phyloP scores from a whole-genome alignment of 2,329 filamentous ascomycete genomes.

The Sarocladiaceae sp. region DNA sequence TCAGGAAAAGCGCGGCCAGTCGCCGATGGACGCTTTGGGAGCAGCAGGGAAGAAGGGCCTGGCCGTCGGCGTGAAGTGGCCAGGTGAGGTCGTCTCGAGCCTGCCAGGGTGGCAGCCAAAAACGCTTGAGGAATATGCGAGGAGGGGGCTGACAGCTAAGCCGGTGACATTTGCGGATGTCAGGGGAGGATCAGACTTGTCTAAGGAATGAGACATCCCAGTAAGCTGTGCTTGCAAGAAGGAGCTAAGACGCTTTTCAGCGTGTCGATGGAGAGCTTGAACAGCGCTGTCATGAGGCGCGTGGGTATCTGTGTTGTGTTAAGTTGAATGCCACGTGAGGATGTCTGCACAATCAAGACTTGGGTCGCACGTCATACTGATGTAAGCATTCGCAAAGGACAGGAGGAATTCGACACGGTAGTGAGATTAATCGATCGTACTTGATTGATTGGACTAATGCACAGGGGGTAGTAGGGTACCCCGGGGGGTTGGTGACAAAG shows the following conservation, averaged over 20 bases:
- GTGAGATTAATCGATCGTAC: slow-evolving; percentile 13
- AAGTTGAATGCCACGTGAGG: no score
- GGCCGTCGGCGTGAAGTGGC: neutral
- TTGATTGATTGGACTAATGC: slow-evolving; percentile 51
- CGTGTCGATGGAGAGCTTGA: no score
- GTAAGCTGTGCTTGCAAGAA: no score
- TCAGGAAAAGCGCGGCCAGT: neutral
- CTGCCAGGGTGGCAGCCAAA: slow-evolving; percentile 1
- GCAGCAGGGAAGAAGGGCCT: neutral
- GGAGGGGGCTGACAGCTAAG: neutral
- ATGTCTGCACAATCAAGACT: no score
- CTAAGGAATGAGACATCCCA: neutral
- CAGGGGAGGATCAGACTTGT: neutral
- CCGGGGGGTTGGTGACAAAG: slow-evolving; percentile 40
- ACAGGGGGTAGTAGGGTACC: slow-evolving; percentile 42
- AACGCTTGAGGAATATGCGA: slow-evolving; percentile 2
- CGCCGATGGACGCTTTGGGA: neutral
- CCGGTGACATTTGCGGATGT: neutral
- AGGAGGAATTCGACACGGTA: no score
- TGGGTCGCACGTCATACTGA: no score
- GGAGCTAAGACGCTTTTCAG: no score
- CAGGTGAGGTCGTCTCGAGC: neutral
- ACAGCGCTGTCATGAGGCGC: no score
- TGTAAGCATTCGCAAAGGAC: no score
- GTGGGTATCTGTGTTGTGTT: no score